A percentile compares a stretch with the other conserved stretches of the same genome.
Evolutionary conservation across 164 flowering plant genomes (phyloP).

Genomic region (Stephania cephalantha): DNA sequence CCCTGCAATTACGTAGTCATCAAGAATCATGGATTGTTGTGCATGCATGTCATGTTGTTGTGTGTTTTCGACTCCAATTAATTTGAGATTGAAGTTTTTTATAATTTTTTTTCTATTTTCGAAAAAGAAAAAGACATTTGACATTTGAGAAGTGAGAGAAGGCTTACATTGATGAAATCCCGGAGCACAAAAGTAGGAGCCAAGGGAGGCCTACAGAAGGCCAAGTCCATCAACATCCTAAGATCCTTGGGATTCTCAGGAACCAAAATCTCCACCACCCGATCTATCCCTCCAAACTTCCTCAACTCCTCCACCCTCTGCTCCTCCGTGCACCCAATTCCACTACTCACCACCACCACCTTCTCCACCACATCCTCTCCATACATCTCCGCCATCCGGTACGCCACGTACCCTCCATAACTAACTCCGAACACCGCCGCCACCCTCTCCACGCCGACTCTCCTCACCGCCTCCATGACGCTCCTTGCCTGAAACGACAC

Average conservation of each 20-base stretch:
- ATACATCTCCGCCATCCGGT: conserved; percentile 42
- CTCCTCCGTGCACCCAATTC: conserved; percentile 29
- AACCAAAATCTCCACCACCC: conserved; percentile 28
- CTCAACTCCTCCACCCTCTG: conserved; percentile 22
- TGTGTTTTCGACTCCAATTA: too few relatives aligned
- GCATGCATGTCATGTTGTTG: too few relatives aligned
- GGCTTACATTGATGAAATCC: conserved; percentile 39
- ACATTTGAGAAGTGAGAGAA: not conserved
- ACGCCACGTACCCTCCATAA: conserved; percentile 37
- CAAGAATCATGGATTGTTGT: too few relatives aligned
- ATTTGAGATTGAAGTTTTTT: too few relatives aligned
- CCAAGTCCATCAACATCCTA: conserved; percentile 18
- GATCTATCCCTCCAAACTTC: conserved; percentile 13
- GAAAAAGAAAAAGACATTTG: too few relatives aligned
- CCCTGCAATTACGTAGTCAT: too few relatives aligned
- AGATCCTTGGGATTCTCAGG: conserved; percentile 31
- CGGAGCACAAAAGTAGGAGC: conserved; percentile 31
- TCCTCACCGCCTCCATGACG: conserved; percentile 31
- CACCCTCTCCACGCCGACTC: conserved; percentile 31
- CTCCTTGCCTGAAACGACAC: conserved; percentile 40
- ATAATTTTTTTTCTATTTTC: too few relatives aligned
- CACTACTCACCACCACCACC: conserved; percentile 42
- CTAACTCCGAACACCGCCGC: conserved; percentile 20
- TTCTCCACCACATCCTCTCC: conserved; percentile 36
- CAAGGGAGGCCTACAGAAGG: conserved; percentile 23